Base-by-base conservation (phyloP, 1,284 basidiomycete genomes). In the Puccinia polysora region DNA sequence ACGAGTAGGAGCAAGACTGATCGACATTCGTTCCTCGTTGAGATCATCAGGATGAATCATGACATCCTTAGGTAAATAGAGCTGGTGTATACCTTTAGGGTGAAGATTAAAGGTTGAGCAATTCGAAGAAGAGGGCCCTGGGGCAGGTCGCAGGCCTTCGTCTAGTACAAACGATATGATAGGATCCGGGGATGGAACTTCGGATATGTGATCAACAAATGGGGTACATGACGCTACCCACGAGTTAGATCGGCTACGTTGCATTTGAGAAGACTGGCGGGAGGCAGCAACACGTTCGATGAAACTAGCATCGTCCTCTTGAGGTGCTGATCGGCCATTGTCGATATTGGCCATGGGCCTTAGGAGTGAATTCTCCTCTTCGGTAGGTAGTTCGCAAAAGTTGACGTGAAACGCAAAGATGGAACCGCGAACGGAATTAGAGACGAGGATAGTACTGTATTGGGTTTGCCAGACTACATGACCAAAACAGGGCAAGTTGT, bases 91-190 rank as follows among this genome's bases (percentile, higher is more conserved):
- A 1, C 65, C 65, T 59, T 68, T 68, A 1, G 65, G 65, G 47
- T 68, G 65, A 20, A 68, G 52, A 43, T 58, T 68, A 20, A 68
- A 68, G 36, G 47, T 45, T 18, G 65, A 68, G 40, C 34, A 43
- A 25, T 32, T 30, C 5, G 38, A 56, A n/a, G 65, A 56, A 18
- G 65, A 68, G 23, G 38, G 30, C 4, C 36, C 49, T 34, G 36
- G 52, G 18, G 50, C 23, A 4, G 50, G 50, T 8, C 50, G 34
- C 20, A 38, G 23, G 14, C 65, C 65, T 49, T 68, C 36, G 40
- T 68, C 65, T 32, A 68, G 36, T 7, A 68, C 65, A 56, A 68
- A 68, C 5, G 65, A 68, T 36, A 68, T 68, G 65, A 68, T 68
- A 5, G 65, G 53, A 28, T 68, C 65, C 23, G 65, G 53, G 6